Evolutionary conservation across 768 basidiomycete species (phyloP).

Genomic region (Ramaria sp.): DNA sequence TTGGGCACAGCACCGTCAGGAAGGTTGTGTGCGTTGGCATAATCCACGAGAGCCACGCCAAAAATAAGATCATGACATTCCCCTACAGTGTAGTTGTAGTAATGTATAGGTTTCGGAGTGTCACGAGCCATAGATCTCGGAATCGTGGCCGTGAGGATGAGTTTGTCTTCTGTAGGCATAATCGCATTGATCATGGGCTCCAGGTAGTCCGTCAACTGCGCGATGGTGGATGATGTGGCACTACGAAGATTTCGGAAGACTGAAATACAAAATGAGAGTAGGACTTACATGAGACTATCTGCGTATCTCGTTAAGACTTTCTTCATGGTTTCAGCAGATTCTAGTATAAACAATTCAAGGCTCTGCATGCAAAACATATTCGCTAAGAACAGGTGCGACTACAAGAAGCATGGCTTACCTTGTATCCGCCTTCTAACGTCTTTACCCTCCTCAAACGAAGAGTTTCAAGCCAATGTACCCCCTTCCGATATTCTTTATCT

Average conservation of each 20-base stretch:
- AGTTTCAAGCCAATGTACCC: slow-evolving; percentile 89
- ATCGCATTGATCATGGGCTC: slow-evolving; percentile 53
- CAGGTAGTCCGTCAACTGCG: slow-evolving; percentile 59
- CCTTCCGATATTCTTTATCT: slow-evolving; percentile 89
- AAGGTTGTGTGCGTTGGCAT: slow-evolving; percentile 70
- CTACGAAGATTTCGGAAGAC: slow-evolving; percentile 27
- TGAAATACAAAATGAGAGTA: background rate
- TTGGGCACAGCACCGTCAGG: slow-evolving; percentile 68
- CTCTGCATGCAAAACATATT: slow-evolving; percentile 44
- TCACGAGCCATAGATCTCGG: slow-evolving; percentile 52
- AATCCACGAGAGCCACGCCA: slow-evolving; percentile 80
- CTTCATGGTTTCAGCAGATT: slow-evolving; percentile 56
- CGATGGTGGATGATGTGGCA: slow-evolving; percentile 68
- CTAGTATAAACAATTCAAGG: slow-evolving; percentile 67
- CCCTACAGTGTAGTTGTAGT: slow-evolving; percentile 72
- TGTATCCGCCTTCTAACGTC: slow-evolving; percentile 73
- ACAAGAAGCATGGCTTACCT: slow-evolving; percentile 31
- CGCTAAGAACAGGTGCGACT: background rate
- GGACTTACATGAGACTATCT: slow-evolving; percentile 63
- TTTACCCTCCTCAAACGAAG: slow-evolving; percentile 73
- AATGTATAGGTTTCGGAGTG: slow-evolving; percentile 62
- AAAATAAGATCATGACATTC: slow-evolving; percentile 85
- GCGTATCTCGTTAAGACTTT: slow-evolving; percentile 59
- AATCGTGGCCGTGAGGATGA: slow-evolving; percentile 42
- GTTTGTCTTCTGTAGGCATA: slow-evolving; percentile 59